Percentiles rank a stretch among this genome's conserved stretches.
phyloP scores from a whole-genome alignment of 768 basidiomycete genomes.

The Rhizopogon roseolus region DNA sequence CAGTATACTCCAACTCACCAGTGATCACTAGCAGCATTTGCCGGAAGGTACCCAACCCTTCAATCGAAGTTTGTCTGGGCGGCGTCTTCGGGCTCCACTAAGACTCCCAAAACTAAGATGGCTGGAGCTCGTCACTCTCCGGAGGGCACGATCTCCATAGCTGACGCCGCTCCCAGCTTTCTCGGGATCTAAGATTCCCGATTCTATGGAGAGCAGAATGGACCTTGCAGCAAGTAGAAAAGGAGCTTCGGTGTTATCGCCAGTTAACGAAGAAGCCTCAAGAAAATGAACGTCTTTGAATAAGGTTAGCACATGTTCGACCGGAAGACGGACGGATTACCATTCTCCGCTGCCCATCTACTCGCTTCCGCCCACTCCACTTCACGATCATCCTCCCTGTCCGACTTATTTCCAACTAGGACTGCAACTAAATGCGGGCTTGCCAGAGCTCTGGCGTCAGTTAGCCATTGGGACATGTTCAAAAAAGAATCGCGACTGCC shows the following conservation, averaged over 20 bases:
- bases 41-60: constrained; percentile 58
- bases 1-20: background rate
- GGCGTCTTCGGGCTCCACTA: constrained; percentile 59
- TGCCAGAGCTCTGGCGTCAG: constrained; percentile 89
- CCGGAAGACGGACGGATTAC: constrained; percentile 35
- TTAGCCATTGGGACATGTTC: constrained; percentile 84
- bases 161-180: constrained; percentile 93
- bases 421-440: constrained; percentile 89
- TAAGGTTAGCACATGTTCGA: constrained; percentile 2
- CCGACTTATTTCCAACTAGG: constrained; percentile 93
- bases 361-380: constrained; percentile 96
- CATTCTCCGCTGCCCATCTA: constrained; percentile 93
- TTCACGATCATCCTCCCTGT: constrained; percentile 90
- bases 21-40: constrained; percentile 55
- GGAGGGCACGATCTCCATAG: constrained; percentile 90
- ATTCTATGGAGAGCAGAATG: constrained; percentile 87
- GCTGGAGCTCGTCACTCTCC: constrained; percentile 89
- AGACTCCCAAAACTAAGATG: constrained; percentile 82
- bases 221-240: constrained; percentile 85
- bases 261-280: constrained; percentile 87
- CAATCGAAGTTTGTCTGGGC: constrained; percentile 53
- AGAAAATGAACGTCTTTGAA: constrained; percentile 82
- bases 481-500: constrained; percentile 81
- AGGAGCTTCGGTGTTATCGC: constrained; percentile 92
- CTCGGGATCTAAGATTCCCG: constrained; percentile 88